Evolutionary conservation across 306 rosid species (phyloP).

Genomic region (Dalbergia cochinchinensis): DNA sequence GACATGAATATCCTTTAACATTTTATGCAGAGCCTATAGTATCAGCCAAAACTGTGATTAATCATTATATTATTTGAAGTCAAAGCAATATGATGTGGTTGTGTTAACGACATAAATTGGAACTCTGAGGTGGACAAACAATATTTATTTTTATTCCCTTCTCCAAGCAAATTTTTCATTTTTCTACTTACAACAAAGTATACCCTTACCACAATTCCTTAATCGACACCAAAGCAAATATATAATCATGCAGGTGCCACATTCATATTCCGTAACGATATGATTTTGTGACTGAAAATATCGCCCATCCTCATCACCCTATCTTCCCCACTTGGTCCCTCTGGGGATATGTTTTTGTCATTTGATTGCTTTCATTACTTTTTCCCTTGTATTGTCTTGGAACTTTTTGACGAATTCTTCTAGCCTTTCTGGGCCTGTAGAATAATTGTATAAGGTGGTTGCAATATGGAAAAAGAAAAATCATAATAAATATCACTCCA

Average conservation of each 20-base stretch:
- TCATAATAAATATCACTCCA: constrained; percentile 45
- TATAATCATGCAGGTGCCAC: constrained; percentile 36
- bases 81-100: constrained; percentile 59
- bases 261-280: constrained; percentile 38
- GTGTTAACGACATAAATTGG: constrained; percentile 61
- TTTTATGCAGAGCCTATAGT: constrained; percentile 29
- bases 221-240: constrained; percentile 24
- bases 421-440: constrained; percentile 56
- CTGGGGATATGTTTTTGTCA: constrained; percentile 38
- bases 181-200: constrained; percentile 40
- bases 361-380: constrained; percentile 52
- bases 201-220: not conserved
- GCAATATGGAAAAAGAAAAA: constrained; percentile 48
- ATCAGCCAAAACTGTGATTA: constrained; percentile 47
- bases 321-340: constrained; percentile 49
- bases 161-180: not conserved
- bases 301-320: constrained; percentile 11
- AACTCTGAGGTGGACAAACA: constrained; percentile 49
- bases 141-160: not conserved
- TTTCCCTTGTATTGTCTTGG: constrained; percentile 46
- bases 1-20: constrained; percentile 41
- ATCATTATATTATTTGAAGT: constrained; percentile 59
- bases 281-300: constrained; percentile 55
- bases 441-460: constrained; percentile 35
- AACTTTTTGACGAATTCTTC: constrained; percentile 61